Base-by-base conservation (phyloP, 148 eudicot genomes). In the Heliamphora exappendiculata region DNA sequence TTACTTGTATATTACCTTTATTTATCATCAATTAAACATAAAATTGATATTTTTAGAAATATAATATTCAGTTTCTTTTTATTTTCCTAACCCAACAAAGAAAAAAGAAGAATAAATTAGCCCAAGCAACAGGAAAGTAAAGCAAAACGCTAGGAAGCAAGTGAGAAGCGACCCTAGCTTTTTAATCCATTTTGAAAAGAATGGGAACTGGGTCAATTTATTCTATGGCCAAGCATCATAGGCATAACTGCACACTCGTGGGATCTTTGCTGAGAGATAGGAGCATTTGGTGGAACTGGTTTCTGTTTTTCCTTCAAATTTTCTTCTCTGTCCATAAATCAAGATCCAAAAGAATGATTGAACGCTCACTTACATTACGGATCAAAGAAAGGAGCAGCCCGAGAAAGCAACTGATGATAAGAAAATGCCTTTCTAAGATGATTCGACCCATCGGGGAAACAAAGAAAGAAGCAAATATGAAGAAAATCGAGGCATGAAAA, bases 361-460 rank as follows among this genome's bases (percentile, higher is more conserved):
- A 88, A 49, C 83, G 88, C 67, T 83, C 88, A 3, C 84, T 88
- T 5, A 83, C 24, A 75, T 85, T 7, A 85, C 90, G 1, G 82
- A 85, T 4, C 85, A 81, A 7, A 83, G 89, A 82, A 78, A 82
- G 76, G 69, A 77, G 51, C 28, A 28, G 2, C n/a, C 41, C 13
- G 76, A 55, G 28, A 77, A 82, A 73, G 2, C 68, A 29, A 17
- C 49, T 17, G 66, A 75, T 53, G 74, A 65, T 24, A 70, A 78
- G 6, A 22, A 65, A n/a, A 44, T 75, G 89, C 37, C 78, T 88
- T 50, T 29, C 26, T 59, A 83, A 84, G 3, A 63, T 88, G 81
- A 74, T 88, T 11, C 71, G 26, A 53, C 84, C 81, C 19, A 78
- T 88, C 10, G 84, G 79, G 73, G 80, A 78, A 57, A 84, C 81